Base-by-base conservation (phyloP, 176 grass and related monocot genomes). In the Cymbopogon citratus region DNA sequence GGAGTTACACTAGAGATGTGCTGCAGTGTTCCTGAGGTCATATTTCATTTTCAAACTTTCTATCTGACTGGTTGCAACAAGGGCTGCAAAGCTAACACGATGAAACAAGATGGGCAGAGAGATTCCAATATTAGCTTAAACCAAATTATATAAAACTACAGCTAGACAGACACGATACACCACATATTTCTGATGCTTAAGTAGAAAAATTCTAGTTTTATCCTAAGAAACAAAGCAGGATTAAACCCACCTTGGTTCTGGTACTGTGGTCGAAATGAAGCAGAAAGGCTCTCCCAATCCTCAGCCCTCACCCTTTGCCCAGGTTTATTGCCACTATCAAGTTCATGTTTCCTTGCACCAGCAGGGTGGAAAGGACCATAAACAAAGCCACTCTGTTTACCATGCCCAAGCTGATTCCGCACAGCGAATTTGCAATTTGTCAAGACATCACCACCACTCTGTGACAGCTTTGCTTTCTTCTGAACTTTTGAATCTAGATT, bases 341-440 rank as follows among this genome's bases (percentile, higher is more conserved):
- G 76, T 25, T 68, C 71, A 16, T 86, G 78, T 87, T 85, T 93
- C 35, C 52, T 90, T 48, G 82, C 82, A 63, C 85, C 61, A 48
- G 75, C 66, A 57, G 96, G 92, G 56, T 87, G 90, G 76, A 99
- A 99, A 82, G 92, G 90, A 14, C 91, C 92, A 88, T 95, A 98
- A 49, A 93, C 92, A 86, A 91, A 91, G 48, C 82, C 82, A 69
- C 38, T 81, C 63, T 85, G 88, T 23, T 75, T 69, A 63, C 56
- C 63, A 33, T 89, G 86, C 65, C 27, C 63, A 9, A 91, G 69
- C 41, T 75, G 84, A 63, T 61, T 84, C 72, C 86, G 80, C 28
- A 86, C 75, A 19, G 65, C 65, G 51, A 80, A 56, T 49, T 91
- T 98, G 80, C 89, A 85, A 19, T 72, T 78, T 23, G 80, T 87